Evolutionary conservation across 805 yeast genomes (phyloP).

Genomic region (Candida silvicultrix): DNA sequence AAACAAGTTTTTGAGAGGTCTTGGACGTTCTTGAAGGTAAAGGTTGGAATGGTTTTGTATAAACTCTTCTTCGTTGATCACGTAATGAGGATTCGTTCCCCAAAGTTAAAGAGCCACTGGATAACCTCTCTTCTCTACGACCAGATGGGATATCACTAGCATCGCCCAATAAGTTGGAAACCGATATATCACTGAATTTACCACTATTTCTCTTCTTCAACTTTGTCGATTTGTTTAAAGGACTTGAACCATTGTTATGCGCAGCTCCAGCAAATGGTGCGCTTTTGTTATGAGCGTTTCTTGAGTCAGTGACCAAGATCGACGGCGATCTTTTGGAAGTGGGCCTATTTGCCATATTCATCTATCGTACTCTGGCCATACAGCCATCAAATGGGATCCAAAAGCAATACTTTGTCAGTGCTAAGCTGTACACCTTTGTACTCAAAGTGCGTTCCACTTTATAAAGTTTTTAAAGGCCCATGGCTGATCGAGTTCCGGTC

Average conservation of each 20-base stretch:
- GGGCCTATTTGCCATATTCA: slow-evolving; percentile 31
- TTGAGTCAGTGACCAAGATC: slow-evolving; percentile 84
- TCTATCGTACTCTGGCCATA: not conserved
- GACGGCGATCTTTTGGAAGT: slow-evolving; percentile 89
- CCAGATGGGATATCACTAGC: slow-evolving; percentile 85
- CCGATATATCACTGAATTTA: slow-evolving; percentile 71
- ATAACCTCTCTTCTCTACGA: slow-evolving; percentile 37
- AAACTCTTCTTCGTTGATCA: slow-evolving; percentile 11
- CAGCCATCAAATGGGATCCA: not conserved
- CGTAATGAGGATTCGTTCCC: slow-evolving; percentile 4
- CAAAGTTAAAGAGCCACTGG: slow-evolving; percentile 24
- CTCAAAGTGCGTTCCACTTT: not conserved
- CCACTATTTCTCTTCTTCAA: slow-evolving; percentile 18
- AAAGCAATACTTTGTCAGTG: no score
- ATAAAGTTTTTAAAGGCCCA: not conserved
- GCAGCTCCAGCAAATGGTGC: slow-evolving; percentile 79
- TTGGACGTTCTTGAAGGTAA: slow-evolving; percentile 76
- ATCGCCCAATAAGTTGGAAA: slow-evolving; percentile 71
- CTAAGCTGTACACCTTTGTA: not conserved
- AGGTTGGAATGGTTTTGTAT: slow-evolving; percentile 46
- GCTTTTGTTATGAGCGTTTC: slow-evolving; percentile 48
- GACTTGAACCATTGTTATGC: slow-evolving; percentile 7
- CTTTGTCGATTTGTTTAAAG: not conserved
- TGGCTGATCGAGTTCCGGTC: no score
- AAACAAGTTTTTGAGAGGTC: slow-evolving; percentile 77